Evolutionary conservation across 2,329 filamentous ascomycete species (phyloP).

Genomic region (Phialophora macrospora): DNA sequence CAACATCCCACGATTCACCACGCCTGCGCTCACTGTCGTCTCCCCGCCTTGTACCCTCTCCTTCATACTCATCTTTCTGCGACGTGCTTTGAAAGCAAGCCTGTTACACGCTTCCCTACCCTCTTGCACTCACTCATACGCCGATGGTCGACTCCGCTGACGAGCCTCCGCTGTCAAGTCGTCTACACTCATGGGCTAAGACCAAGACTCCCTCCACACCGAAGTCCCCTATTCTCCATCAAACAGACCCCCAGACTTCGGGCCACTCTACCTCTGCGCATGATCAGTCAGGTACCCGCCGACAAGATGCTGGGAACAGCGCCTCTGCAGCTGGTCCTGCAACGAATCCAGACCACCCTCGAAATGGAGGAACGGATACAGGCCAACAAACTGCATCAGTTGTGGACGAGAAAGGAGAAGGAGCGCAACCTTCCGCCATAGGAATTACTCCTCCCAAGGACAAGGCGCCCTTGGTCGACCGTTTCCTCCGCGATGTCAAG

Average conservation of each 20-base stretch:
- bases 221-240: conserved; percentile 30
- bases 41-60: conserved; percentile 18
- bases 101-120: conserved; percentile 33
- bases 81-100: conserved; percentile 37
- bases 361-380: conserved; percentile 32
- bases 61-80: conserved; percentile 17
- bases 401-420: conserved; percentile 55
- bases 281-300: conserved; percentile 37
- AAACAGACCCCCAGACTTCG: conserved; percentile 24
- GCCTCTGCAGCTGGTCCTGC: conserved; percentile 33
- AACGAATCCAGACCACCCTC: conserved; percentile 24
- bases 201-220: conserved; percentile 49
- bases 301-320: conserved; percentile 39
- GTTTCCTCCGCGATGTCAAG: conserved; percentile 60
- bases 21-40: conserved; percentile 15
- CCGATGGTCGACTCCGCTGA: conserved; percentile 62
- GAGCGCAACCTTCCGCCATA: conserved; percentile 61
- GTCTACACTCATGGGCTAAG: conserved; percentile 55
- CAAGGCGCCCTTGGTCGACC: conserved; percentile 52
- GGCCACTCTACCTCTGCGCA: conserved; percentile 31
- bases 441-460: conserved; percentile 38
- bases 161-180: conserved; percentile 57
- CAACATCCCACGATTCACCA: conserved; percentile 1
- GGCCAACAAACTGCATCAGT: conserved; percentile 45
- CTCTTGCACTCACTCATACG: conserved; percentile 34